Evolutionary conservation across 2,329 filamentous ascomycete species (phyloP).

Genomic region (Zelopaecilomyces penicillatus): DNA sequence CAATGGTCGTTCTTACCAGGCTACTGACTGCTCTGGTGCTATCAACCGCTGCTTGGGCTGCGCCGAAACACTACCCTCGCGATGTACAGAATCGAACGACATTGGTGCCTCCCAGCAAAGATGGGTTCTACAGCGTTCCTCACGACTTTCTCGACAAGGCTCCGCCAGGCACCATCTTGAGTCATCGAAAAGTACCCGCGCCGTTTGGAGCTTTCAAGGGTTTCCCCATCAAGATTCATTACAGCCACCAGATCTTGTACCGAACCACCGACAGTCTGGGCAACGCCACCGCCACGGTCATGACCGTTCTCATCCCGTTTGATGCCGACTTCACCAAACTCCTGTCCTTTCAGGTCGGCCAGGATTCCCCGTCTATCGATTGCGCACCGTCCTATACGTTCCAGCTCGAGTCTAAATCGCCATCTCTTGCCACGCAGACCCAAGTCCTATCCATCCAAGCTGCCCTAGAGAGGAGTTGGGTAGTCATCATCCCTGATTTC

Average conservation of each 20-base stretch:
- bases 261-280: conserved; percentile 28
- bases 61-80: background rate
- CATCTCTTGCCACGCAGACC: conserved; percentile 21
- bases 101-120: conserved; percentile 1
- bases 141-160: conserved; percentile 6
- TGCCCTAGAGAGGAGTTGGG: conserved; percentile 34
- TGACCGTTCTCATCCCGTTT: conserved; percentile 30
- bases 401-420: conserved; percentile 9
- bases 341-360: conserved; percentile 34
- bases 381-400: conserved; percentile 20
- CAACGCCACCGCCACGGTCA: conserved; percentile 27
- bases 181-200: conserved; percentile 12
- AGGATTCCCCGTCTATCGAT: conserved; percentile 31
- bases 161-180: conserved; percentile 15
- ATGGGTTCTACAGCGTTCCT: conserved; percentile 18
- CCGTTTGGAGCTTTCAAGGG: conserved; percentile 14
- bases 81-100: conserved; percentile 1
- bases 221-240: conserved; percentile 11
- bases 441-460: conserved; percentile 16
- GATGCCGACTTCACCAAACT: conserved; percentile 21
- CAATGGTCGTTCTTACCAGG: background rate
- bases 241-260: conserved; percentile 28
- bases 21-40: background rate
- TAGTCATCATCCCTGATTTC: conserved; percentile 39
- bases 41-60: background rate